Evolutionary conservation across 2,329 filamentous ascomycete genomes (phyloP).

Genomic region (Fusarium bulbicola): DNA sequence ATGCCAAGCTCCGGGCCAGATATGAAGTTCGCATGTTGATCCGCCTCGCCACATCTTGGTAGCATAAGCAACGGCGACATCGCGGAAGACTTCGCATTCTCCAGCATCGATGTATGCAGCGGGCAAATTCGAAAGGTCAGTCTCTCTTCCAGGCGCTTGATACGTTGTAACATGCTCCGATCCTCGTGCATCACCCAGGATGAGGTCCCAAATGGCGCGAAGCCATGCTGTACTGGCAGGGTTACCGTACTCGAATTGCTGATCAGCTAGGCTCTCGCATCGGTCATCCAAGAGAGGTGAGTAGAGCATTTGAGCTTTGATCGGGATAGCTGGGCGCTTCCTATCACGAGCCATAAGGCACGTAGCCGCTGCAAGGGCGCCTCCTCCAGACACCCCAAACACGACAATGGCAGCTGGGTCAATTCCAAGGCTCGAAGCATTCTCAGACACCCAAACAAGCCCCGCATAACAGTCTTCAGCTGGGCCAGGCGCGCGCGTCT

Average conservation of each 20-base stretch:
- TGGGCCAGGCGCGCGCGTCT: neutral
- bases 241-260: conserved; percentile 6
- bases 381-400: conserved; percentile 5
- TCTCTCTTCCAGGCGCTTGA: neutral
- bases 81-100: conserved; percentile 2
- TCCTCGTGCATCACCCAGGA: neutral
- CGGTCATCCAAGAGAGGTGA: conserved; percentile 1
- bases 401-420: neutral
- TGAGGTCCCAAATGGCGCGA: conserved; percentile 7
- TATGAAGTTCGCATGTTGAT: conserved; percentile 3
- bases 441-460: neutral
- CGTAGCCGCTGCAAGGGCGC: neutral
- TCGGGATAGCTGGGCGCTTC: neutral
- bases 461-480: conserved; percentile 6
- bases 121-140: neutral
- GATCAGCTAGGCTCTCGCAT: conserved; percentile 1
- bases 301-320: conserved; percentile 12
- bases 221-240: neutral
- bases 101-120: neutral
- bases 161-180: neutral
- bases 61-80: conserved; percentile 1
- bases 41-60: neutral
- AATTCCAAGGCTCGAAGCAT: neutral
- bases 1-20: conserved; percentile 6
- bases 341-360: conserved; percentile 9